Evolutionary conservation across 371 early-diverging fungal species (phyloP), one percentile per base, ranked within the genome.

Genomic region (Mucor indicus): DNA sequence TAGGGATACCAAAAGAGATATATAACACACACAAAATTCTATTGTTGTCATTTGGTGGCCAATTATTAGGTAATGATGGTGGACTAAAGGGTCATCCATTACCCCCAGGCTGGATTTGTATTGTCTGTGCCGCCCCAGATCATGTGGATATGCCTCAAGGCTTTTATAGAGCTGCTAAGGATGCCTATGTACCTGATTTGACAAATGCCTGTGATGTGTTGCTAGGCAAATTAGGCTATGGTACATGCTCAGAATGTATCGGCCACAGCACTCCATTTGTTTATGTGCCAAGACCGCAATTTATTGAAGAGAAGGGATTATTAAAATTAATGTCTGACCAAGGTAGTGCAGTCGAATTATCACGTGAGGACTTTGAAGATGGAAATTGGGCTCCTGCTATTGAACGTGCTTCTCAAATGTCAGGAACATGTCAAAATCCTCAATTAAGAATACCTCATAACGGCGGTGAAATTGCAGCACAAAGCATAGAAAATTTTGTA

Each of bases 241-340:
- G 89, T 23, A 88, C 87, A 1, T 91, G 91, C 57, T 83, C 87
- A 4, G 91, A 91, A 60, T 84, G 85, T 40, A 84, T 89, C 20
- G 88, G 85, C 3, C 86, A 86, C 53, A 57, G 65, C 1, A 83
- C 76, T 7, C 86, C 91, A 1, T 74, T 91, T 44, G 80, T 91
- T 2, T 91, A 87, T 50, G 86, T 91, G 3, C 75, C 87, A 9
- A 64, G 91, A 60, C 87, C 87, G 4, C 85, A 83, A 38, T 91
- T 91, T 55, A 83, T 84, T 20, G 91, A 91, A 50, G 91, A 91
- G 57, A 74, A 67, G 20, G 91, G 89, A 0, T 48, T 91, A 35
- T 52, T 82, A 32, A 75, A 77, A 43, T 59, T 87, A 40, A 85
- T 87, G 84, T 57, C 67, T 25, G 75, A 73, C 24, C 83, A 85